Percentiles rank a stretch among this genome's conserved stretches.
Evolutionary conservation across 805 yeast species (phyloP).

Genomic region (Candida sanyiensis): DNA sequence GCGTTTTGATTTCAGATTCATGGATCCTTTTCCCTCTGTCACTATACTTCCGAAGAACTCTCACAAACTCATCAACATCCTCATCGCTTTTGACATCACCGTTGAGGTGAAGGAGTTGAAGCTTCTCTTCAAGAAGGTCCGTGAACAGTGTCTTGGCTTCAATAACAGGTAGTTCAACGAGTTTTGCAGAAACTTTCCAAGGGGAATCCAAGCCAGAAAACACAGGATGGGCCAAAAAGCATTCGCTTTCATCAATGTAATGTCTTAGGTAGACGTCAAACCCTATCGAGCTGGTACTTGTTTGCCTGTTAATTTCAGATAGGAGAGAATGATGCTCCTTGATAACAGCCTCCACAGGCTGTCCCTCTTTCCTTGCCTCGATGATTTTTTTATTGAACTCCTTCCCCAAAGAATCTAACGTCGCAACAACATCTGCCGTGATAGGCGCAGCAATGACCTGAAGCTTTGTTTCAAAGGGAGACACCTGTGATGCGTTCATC

Average conservation of each 20-base stretch:
- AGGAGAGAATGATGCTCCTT: slow-evolving; percentile 18
- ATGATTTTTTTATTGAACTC: slow-evolving; percentile 12
- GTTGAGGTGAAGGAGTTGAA: slow-evolving; percentile 23
- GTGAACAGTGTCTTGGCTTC: slow-evolving; percentile 19
- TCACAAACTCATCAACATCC: slow-evolving; percentile 19
- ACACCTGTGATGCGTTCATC: slow-evolving; percentile 16
- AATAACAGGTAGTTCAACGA: slow-evolving; percentile 22
- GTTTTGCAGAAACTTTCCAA: slow-evolving; percentile 31
- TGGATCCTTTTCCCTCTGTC: slow-evolving; percentile 23
- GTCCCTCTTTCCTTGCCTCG: slow-evolving; percentile 6
- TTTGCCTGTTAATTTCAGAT: slow-evolving; percentile 16
- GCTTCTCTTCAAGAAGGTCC: slow-evolving; percentile 23
- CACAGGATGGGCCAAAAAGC: slow-evolving; percentile 19
- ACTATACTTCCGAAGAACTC: slow-evolving; percentile 27
- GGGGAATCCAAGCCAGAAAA: slow-evolving; percentile 19
- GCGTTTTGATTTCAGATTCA: background rate
- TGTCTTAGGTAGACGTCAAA: slow-evolving; percentile 34
- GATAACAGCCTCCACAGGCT: slow-evolving; percentile 8
- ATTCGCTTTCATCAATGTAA: slow-evolving; percentile 29
- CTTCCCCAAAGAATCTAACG: too few species aligned
- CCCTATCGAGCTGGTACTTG: slow-evolving; percentile 30
- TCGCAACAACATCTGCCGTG: too few species aligned
- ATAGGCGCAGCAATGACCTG: slow-evolving; percentile 31
- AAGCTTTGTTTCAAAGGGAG: slow-evolving; percentile 25
- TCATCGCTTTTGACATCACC: slow-evolving; percentile 15